Evolutionary conservation across 352 stramenopile species (phyloP), one percentile per base, ranked within the genome.

Genomic region (Pythium grandisporangium): DNA sequence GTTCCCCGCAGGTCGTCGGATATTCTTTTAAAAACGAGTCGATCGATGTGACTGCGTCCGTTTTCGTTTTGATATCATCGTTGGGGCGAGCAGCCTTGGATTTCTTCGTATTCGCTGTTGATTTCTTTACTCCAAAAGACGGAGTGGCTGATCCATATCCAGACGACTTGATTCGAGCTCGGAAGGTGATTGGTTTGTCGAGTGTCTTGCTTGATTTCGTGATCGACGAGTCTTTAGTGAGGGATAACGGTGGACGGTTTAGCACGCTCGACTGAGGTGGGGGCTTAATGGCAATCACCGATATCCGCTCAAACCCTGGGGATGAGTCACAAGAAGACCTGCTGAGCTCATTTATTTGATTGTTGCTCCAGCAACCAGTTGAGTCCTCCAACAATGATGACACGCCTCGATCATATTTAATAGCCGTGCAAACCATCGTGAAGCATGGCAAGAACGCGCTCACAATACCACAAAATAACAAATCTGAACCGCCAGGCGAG

Each of bases 101-200:
- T 2, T 14, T 52, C 21, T 57, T 51, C 21, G 58, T 72, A 3
- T 37, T 32, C 1, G 43, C 42, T 16, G 71, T 69, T 32, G 27
- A 8, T 32, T n/a, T n/a, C n/a, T n/a, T n/a, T n/a, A n/a, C n/a
- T n/a, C n/a, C n/a, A n/a, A 8, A 49, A 37, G 48, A 58, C 17
- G 34, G 34, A 12, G 12, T 25, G 23, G 44, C 41, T 4, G 55
- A 44, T 23, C 80, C 83, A 53, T 95, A 95, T 0, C 83, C 83
- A 1, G 78, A 93, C 12, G 83, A 95, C 38, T 72, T 70, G 39
- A 95, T 77, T 13, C 70, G 61, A 12, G 70, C 70, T 30, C 81
- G 82, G 30, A 93, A 95, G 17, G 77, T 88, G 33, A 93, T 64
- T 16, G 81, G 74, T 12, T 90, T 81, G 58, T 94, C 70, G 2